Base-by-base conservation (phyloP, 768 basidiomycete genomes). In the Lactarius trivialis region DNA sequence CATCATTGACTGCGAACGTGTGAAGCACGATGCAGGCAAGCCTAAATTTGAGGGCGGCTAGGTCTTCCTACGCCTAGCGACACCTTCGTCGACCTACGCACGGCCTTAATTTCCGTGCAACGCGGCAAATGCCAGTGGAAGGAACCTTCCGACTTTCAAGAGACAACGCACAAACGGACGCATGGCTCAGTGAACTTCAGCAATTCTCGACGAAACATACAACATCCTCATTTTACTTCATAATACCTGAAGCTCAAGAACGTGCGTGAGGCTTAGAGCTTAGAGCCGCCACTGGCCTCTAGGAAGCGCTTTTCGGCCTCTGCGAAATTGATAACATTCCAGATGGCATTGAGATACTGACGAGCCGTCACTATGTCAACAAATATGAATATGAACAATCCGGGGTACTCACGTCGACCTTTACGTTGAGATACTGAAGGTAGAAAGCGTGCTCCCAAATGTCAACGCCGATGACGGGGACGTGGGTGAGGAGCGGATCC, bases 401-500 rank as follows among this genome's bases (percentile, higher is more conserved):
- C 5, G 28, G 32, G 30, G 43, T 8, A 82, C 93, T 73, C 71
- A 95, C 93, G 69, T 96, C 90, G 61, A 76, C 84, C 82, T 96
- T 96, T 72, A 93, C 92, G 76, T 96, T 97, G 75, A 89, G 83
- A 78, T 98, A 98, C 74, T 98, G 93, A 69, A 96, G 83, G 78
- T 96, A 98, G 80, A 93, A 93, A 56, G 93, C 91, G 71, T 95
- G 93, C 76, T 96, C 93, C 93, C 93, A 96, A 71, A 95, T 85
- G 67, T 95, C 93, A 68, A 97, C 87, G 49, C 93, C 93, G 68
- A 95, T 89, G 77, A 97, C 82, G 58, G 93, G 91, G 58, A 83
- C 75, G 71, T 85, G 86, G 51, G 76, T 73, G 67, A 92, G 75
- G 55, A 95, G 81, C 62, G 94, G 95, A 73, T 98, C 95, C 79